Conservation (phyloP, 106 monocot genomes). For the Dendrobium huoshanense region DNA sequence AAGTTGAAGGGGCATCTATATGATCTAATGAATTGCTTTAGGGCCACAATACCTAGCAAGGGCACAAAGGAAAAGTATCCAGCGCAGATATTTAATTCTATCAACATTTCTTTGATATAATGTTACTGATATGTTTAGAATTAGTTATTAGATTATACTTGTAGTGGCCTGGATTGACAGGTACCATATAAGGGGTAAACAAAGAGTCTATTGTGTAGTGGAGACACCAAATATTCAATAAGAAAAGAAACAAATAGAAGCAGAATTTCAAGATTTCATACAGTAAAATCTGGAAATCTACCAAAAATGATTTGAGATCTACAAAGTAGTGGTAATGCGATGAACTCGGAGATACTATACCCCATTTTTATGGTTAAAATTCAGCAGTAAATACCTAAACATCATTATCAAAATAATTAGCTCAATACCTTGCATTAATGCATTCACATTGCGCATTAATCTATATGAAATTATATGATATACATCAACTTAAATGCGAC, state of each 20-base stretch:
- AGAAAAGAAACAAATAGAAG: background rate
- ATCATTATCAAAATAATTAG: slow-evolving; percentile 7
- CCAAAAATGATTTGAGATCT: background rate
- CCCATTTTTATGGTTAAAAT: background rate
- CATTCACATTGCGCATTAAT: background rate
- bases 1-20: background rate
- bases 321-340: background rate
- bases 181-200: background rate
- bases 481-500: background rate
- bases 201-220: background rate
- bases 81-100: background rate
- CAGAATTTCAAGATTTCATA: background rate
- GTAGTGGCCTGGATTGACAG: background rate
- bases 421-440: background rate
- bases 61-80: background rate
- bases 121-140: background rate
- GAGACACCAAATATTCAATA: background rate
- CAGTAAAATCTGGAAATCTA: background rate
- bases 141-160: background rate
- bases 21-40: background rate
- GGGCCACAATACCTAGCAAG: background rate
- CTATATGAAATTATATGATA: background rate
- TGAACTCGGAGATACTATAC: background rate
- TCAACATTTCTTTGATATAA: background rate
- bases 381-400: background rate